Percentiles rank a stretch among this genome's conserved stretches.
These are phyloP conservation scores for Ceriops zippeliana DNA, from an alignment of 345 rosid genomes.

Conservation along the genomic window DNA sequence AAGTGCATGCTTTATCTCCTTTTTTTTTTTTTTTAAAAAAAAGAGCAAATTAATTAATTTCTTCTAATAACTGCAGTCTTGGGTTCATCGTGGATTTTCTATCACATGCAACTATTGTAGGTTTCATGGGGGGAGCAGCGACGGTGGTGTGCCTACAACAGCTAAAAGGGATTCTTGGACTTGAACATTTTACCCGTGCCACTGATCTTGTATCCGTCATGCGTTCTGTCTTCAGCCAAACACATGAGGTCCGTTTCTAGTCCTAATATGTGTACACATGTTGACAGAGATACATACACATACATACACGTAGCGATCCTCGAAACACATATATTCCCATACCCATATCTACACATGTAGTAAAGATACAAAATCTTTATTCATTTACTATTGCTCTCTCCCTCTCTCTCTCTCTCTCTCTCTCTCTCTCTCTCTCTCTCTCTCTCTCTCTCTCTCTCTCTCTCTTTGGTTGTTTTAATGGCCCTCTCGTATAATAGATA, in stretches of 20 bases:
- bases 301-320: too few relatives aligned
- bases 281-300: too few relatives aligned
- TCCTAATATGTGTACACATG: too few relatives aligned
- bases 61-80: slow-evolving; percentile 42
- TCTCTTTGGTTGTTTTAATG: background rate
- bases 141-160: slow-evolving; percentile 93
- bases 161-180: slow-evolving; percentile 82
- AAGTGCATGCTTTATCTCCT: too few relatives aligned
- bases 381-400: too few relatives aligned
- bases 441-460: background rate
- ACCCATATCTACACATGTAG: too few relatives aligned
- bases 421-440: background rate
- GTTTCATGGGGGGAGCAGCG: slow-evolving; percentile 99
- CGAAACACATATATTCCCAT: too few relatives aligned
- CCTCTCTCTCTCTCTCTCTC: background rate
- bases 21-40: too few relatives aligned
- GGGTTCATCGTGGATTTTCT: slow-evolving; percentile 93
- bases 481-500: background rate
- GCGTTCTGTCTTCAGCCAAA: slow-evolving; percentile 75
- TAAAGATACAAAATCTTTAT: too few relatives aligned
- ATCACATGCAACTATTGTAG: slow-evolving; percentile 96
- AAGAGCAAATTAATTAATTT: background rate
- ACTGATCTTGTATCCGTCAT: slow-evolving; percentile 79
- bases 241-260: slow-evolving; percentile 48
- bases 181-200: slow-evolving; percentile 67